A percentile compares a stretch with the other conserved stretches of the same genome.
Conservation (phyloP, 768 basidiomycete genomes). For the Trametes cingulata region DNA sequence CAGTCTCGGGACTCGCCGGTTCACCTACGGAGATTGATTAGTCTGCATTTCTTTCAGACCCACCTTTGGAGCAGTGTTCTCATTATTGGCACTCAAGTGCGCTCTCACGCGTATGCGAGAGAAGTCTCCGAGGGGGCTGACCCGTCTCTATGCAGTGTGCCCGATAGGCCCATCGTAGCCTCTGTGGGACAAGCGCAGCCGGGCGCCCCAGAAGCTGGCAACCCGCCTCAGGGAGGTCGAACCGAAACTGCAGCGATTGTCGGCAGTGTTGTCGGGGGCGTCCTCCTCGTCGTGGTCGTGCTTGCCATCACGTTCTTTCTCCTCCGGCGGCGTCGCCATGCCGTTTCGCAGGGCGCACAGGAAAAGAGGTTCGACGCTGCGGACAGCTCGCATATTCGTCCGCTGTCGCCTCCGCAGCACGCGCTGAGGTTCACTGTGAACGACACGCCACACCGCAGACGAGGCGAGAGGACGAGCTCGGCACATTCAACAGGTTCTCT, state of each 20-base stretch:
- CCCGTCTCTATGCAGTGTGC: background rate
- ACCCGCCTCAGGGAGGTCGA: background rate
- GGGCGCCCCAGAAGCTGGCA: background rate
- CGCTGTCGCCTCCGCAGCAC: too few species aligned
- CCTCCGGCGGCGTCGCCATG: background rate
- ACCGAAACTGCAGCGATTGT: background rate
- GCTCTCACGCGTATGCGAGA: background rate
- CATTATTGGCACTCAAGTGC: conserved; percentile 17
- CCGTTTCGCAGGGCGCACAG: background rate
- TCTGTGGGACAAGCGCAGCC: background rate
- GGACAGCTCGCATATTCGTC: too few species aligned
- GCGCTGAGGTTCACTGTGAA: too few species aligned
- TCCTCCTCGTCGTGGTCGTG: background rate
- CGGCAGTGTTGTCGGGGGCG: background rate
- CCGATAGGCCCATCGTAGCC: conserved; percentile 3
- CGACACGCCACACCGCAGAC: too few species aligned
- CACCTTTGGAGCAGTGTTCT: conserved; percentile 15
- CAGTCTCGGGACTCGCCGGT: too few species aligned
- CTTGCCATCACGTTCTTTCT: background rate
- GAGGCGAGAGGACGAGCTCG: too few species aligned
- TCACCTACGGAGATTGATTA: background rate
- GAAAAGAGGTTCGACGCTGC: too few species aligned
- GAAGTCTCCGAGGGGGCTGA: background rate
- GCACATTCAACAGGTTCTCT: too few species aligned
- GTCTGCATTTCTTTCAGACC: conserved; percentile 1